Percentiles rank a stretch among this genome's conserved stretches.
These are phyloP conservation scores for Ogataea paraovalis DNA, from an alignment of 805 yeast genomes.

Conservation along the genomic window DNA sequence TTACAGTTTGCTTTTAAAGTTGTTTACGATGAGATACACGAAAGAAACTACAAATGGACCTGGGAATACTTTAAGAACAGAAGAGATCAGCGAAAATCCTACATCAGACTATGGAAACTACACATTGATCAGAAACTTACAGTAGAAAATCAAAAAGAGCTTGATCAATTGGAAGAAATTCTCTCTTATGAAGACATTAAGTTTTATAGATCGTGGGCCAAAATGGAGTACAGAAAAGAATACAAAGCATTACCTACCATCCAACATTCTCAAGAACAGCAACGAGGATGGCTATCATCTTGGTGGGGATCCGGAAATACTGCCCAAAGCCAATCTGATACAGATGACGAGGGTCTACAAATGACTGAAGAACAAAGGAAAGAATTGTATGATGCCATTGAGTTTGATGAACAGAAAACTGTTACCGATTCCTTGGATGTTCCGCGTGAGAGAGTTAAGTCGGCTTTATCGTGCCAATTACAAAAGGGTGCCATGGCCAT, in stretches of 20 bases:
- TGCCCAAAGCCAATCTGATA: slow-evolving; percentile 11
- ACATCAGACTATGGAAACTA: slow-evolving; percentile 63
- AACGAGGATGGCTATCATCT: slow-evolving; percentile 62
- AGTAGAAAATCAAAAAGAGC: slow-evolving; percentile 31
- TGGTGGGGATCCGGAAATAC: slow-evolving; percentile 50
- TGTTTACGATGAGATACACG: slow-evolving; percentile 76
- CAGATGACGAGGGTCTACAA: slow-evolving; percentile 33
- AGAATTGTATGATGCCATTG: slow-evolving; percentile 91
- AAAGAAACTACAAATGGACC: slow-evolving; percentile 74
- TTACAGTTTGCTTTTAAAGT: slow-evolving; percentile 74
- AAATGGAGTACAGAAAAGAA: slow-evolving; percentile 60
- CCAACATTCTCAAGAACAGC: slow-evolving; percentile 5
- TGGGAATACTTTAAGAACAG: slow-evolving; percentile 79
- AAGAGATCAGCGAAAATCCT: slow-evolving; percentile 66
- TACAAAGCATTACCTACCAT: slow-evolving; percentile 16
- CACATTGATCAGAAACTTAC: slow-evolving; percentile 40
- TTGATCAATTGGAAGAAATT: slow-evolving; percentile 53
- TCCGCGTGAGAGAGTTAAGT: slow-evolving; percentile 69
- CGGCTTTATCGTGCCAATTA: slow-evolving; percentile 64
- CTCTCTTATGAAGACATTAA: slow-evolving; percentile 75
- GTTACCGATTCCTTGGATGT: slow-evolving; percentile 52
- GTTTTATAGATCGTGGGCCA: slow-evolving; percentile 79
- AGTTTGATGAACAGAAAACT: slow-evolving; percentile 66
- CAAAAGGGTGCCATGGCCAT: slow-evolving; percentile 76
- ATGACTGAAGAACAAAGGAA: slow-evolving; percentile 84